A percentile compares a stretch with the other conserved stretches of the same genome.
These are phyloP conservation scores for Biscutella laevigata DNA, from an alignment of 441 rosid genomes.

Conservation along the genomic window DNA sequence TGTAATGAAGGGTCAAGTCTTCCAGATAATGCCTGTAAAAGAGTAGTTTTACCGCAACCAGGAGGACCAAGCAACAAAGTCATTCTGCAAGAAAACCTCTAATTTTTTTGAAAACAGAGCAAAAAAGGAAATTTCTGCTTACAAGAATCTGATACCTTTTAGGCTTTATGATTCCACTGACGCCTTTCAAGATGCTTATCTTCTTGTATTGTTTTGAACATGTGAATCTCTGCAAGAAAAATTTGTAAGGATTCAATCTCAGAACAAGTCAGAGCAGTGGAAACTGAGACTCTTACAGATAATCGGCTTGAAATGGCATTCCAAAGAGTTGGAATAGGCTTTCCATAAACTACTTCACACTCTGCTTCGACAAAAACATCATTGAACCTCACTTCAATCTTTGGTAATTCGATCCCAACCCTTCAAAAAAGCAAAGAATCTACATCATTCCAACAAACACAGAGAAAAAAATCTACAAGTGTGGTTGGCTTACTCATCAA, in stretches of 20 bases:
- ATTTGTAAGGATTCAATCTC: background rate
- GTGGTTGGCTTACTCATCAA: slow-evolving; percentile 37
- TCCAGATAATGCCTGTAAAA: slow-evolving; percentile 40
- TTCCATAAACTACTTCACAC: slow-evolving; percentile 56
- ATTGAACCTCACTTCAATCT: slow-evolving; percentile 57
- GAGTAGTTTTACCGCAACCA: slow-evolving; percentile 44
- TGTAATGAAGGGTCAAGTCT: slow-evolving; percentile 33
- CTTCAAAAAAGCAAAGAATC: slow-evolving; percentile 15
- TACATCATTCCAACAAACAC: no score
- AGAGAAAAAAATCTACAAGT: no score
- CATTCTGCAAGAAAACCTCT: slow-evolving; percentile 32
- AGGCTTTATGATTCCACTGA: slow-evolving; percentile 62
- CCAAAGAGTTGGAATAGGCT: slow-evolving; percentile 49
- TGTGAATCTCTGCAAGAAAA: slow-evolving; percentile 31
- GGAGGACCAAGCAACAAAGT: slow-evolving; percentile 54
- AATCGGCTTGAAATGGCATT: slow-evolving; percentile 35
- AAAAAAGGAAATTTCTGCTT: background rate
- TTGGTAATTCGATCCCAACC: slow-evolving; percentile 53
- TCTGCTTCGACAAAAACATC: slow-evolving; percentile 51
- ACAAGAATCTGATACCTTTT: slow-evolving; percentile 37
- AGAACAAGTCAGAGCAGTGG: background rate
- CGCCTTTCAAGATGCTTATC: slow-evolving; percentile 45
- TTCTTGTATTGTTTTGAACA: slow-evolving; percentile 47
- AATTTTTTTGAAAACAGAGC: background rate
- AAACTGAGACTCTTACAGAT: slow-evolving; percentile 28